Base-by-base conservation (phyloP, 2,329 filamentous ascomycete genomes). In the Xylaria sp. region DNA sequence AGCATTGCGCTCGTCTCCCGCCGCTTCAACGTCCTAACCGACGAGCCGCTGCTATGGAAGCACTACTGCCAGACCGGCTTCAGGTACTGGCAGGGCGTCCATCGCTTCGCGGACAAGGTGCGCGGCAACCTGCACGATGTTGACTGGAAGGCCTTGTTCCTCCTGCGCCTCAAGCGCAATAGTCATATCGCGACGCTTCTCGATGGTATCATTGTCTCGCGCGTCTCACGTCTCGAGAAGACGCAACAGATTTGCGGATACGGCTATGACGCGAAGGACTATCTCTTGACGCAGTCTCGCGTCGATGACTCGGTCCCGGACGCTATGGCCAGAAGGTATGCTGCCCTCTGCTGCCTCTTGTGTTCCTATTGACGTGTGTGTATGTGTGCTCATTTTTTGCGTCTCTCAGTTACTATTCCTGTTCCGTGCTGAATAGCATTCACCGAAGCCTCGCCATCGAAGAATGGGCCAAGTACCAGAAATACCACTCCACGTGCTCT, bases 191-290 rank as follows among this genome's bases (percentile, higher is more conserved):
- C 79, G 8, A 69, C 68, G 7, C 75, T 86, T 6, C 76, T 97
- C 59, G 79, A 92, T 63, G 80, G 78, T 35, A 85, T 96, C 59
- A 77, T 97, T 57, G 73, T 78, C n/a, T 86, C 83, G 37, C 90
- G 91, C 71, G 81, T 86, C 42, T 80, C 84, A 57, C 86, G 92
- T 18, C 81, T 91, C 59, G 79, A 81, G 58, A 86, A 87, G 68
- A 86, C 91, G 63, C 84, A 89, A 67, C 76, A 81, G 54, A 89
- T 97, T 63, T 85, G 89, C 56, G 76, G 79, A 34, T 80, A 87
- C 68, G 92, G 92, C 0, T 93, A 92, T 69, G 92, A 97, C 76
- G 90, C 88, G 51, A 97, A 97, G 72, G 92, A 97, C 72, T 87
- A 86, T 57, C 80, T 97, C 53, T 69, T 92, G 61, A 78, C 81